These are phyloP conservation scores for Nemophila menziesii DNA, from an alignment of 257 asterid genomes.

Conservation along the genomic window DNA sequence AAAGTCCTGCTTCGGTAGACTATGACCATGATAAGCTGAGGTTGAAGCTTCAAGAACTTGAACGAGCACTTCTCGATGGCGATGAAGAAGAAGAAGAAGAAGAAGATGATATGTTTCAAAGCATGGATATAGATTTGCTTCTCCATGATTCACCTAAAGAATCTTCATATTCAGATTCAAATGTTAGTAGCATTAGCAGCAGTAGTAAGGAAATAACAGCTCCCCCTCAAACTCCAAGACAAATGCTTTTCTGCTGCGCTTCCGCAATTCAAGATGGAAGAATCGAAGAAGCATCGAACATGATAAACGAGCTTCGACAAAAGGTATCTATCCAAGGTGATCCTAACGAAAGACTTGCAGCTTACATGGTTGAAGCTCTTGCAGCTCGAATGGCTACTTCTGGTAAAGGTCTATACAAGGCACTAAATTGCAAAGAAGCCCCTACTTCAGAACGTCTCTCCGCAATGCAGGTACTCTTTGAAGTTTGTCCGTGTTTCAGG, in stretches of 20 bases:
- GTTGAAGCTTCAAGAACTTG: constrained; percentile 74
- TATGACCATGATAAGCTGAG: constrained; percentile 49
- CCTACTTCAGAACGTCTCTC: constrained; percentile 69
- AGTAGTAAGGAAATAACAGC: constrained; percentile 25
- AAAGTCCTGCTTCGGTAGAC: constrained; percentile 31
- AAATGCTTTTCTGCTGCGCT: constrained; percentile 72
- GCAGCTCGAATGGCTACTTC: constrained; percentile 80
- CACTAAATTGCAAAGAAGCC: constrained; percentile 71
- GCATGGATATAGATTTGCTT: constrained; percentile 41
- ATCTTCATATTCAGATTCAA: constrained; percentile 49
- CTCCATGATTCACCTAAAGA: constrained; percentile 63
- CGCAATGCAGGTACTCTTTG: constrained; percentile 96
- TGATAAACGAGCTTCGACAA: constrained; percentile 54
- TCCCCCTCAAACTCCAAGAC: constrained; percentile 34
- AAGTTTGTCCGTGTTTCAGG: constrained; percentile 84
- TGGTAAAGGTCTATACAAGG: constrained; percentile 82
- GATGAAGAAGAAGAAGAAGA: constrained; percentile 12
- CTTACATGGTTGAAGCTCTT: constrained; percentile 91
- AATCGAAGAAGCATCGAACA: constrained; percentile 34
- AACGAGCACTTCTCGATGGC: constrained; percentile 66
- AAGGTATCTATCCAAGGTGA: constrained; percentile 80
- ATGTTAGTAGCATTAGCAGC: constrained; percentile 36
- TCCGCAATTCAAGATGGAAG: constrained; percentile 46
- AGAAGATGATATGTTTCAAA: constrained; percentile 7
- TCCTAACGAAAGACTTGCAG: constrained; percentile 76